These are phyloP conservation scores for Chalaropsis ovoidea DNA, from an alignment of 2,329 filamentous ascomycete genomes.

Conservation along the genomic window DNA sequence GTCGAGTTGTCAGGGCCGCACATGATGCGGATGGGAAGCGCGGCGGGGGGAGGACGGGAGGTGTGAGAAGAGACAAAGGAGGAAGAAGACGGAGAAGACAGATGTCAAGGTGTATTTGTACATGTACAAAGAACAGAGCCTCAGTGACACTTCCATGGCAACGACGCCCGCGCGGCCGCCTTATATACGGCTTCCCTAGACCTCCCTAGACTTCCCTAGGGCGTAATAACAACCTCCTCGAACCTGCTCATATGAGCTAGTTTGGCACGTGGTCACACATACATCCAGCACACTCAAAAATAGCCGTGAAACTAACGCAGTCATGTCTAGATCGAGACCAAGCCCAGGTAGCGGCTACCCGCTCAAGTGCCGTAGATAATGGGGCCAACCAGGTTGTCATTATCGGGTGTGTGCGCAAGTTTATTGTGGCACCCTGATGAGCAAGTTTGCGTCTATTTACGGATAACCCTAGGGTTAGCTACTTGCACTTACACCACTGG, in stretches of 20 bases:
- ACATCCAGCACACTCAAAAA: not conserved
- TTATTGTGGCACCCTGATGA: conserved; percentile 27
- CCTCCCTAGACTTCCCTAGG: too few relatives aligned
- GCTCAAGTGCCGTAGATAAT: not conserved
- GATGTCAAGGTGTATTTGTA: not conserved
- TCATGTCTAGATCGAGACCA: not conserved
- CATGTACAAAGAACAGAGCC: not conserved
- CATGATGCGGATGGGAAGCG: conserved; percentile 31
- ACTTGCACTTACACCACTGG: conserved; percentile 19
- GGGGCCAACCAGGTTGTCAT: not conserved
- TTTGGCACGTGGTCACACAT: conserved; percentile 4
- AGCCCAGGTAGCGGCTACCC: not conserved
- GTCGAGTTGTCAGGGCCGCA: conserved; percentile 38
- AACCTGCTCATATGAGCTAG: conserved; percentile 14
- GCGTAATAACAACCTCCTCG: not conserved
- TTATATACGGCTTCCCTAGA: not conserved
- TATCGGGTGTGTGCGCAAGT: conserved; percentile 23
- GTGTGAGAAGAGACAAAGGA: not conserved
- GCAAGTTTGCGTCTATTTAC: conserved; percentile 27
- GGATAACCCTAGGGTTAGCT: conserved; percentile 21
- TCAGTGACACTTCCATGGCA: not conserved
- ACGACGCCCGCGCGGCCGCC: not conserved
- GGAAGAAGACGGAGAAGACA: not conserved
- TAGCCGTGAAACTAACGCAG: not conserved
- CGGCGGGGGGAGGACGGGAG: not conserved